Evolutionary conservation across 2,329 filamentous ascomycete species (phyloP).

Genomic region (Plenodomus biglobosus): DNA sequence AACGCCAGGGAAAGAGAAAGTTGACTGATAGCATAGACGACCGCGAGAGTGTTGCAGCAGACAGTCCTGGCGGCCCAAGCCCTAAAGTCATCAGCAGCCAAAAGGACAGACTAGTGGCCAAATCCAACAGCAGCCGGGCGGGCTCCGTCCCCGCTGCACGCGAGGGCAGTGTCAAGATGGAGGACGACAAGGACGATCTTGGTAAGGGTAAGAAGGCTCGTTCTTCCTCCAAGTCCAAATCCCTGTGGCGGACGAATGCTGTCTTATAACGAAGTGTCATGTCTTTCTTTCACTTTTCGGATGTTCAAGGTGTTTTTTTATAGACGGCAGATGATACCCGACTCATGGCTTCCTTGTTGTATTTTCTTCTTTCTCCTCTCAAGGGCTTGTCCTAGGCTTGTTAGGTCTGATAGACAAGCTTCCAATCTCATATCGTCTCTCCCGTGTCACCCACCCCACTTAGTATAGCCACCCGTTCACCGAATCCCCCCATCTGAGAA

Average conservation of each 20-base stretch:
- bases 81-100: slow-evolving; percentile 38
- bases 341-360: neutral
- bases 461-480: too few relatives aligned
- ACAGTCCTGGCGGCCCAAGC: slow-evolving; percentile 41
- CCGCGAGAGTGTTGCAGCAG: slow-evolving; percentile 43
- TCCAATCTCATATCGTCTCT: slow-evolving; percentile 16
- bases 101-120: slow-evolving; percentile 44
- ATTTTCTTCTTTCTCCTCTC: neutral
- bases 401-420: slow-evolving; percentile 20
- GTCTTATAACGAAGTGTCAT: neutral
- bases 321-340: slow-evolving; percentile 10
- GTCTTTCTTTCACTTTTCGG: slow-evolving; percentile 4
- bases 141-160: slow-evolving; percentile 50
- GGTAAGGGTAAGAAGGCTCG: slow-evolving; percentile 48
- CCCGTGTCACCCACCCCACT: too few relatives aligned
- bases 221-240: slow-evolving; percentile 27
- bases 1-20: slow-evolving; percentile 43
- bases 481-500: too few relatives aligned
- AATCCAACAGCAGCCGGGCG: slow-evolving; percentile 44
- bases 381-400: slow-evolving; percentile 20
- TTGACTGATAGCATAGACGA: slow-evolving; percentile 42
- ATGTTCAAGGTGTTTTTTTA: slow-evolving; percentile 6
- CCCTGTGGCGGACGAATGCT: neutral
- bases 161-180: slow-evolving; percentile 55
- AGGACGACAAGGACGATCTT: slow-evolving; percentile 51